These are phyloP conservation scores for Ceratocystis eucalypticola DNA, from an alignment of 2,329 filamentous ascomycete species.

Conservation along the genomic window DNA sequence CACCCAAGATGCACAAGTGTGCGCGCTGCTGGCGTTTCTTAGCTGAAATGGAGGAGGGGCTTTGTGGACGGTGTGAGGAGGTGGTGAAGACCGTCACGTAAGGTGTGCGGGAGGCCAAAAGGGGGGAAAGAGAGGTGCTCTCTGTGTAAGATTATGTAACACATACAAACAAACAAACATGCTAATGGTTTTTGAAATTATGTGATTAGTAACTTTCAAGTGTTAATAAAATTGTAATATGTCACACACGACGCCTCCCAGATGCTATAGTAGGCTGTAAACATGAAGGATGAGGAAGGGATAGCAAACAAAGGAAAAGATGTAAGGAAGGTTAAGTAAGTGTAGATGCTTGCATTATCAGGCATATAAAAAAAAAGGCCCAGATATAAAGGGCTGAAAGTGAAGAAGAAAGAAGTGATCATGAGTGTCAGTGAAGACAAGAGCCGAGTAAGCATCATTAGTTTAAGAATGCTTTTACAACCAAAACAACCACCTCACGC, in stretches of 20 bases:
- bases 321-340: not conserved
- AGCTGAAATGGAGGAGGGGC: constrained; percentile 46
- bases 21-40: constrained; percentile 79
- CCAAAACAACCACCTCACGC: constrained; percentile 75
- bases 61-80: constrained; percentile 63
- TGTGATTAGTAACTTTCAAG: not conserved
- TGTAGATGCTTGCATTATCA: not conserved
- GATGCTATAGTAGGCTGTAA: not conserved
- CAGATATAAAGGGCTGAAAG: not conserved
- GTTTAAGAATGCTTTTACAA: constrained; percentile 32
- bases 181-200: not conserved
- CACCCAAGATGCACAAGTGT: constrained; percentile 55
- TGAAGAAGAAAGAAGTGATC: not conserved
- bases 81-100: constrained; percentile 33
- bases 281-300: not conserved
- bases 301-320: not conserved
- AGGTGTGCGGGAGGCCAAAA: not conserved
- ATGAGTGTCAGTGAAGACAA: not conserved
- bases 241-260: not conserved
- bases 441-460: not conserved
- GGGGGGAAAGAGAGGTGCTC: not conserved
- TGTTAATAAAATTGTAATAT: not conserved
- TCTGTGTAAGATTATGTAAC: constrained; percentile 13
- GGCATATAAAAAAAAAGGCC: not conserved
- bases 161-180: not conserved